Conservation (phyloP, 495 filamentous ascomycete genomes). For the Hyphodiscus hymeniophilus region DNA sequence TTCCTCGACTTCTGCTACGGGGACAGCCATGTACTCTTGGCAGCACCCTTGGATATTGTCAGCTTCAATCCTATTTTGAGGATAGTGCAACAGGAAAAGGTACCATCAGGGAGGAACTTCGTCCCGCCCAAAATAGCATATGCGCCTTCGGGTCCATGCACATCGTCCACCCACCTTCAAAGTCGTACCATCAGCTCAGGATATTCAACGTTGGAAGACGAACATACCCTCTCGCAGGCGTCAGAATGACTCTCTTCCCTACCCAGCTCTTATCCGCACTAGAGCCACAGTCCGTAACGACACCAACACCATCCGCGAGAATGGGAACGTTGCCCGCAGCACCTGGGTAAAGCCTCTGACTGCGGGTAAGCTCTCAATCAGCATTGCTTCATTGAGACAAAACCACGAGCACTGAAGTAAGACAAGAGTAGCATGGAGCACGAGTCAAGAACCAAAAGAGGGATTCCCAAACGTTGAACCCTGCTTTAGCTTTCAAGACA, state of each 20-base stretch:
- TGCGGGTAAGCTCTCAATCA: no score
- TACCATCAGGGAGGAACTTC: constrained; percentile 49
- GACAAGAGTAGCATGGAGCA: no score
- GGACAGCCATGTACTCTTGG: constrained; percentile 57
- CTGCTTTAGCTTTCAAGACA: no score
- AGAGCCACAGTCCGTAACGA: constrained; percentile 51
- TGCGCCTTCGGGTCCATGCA: constrained; percentile 59
- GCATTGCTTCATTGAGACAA: no score
- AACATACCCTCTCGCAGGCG: constrained; percentile 48
- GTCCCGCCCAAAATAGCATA: constrained; percentile 60
- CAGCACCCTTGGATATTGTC: neutral
- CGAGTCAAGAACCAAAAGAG: no score
- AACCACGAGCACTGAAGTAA: no score
- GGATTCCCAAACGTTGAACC: no score
- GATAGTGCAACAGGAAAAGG: no score
- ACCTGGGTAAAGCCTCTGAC: constrained; percentile 79
- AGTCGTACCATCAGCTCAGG: neutral
- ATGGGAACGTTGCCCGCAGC: constrained; percentile 65
- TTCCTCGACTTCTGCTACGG: constrained; percentile 59
- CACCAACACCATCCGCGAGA: constrained; percentile 68
- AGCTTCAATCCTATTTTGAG: neutral
- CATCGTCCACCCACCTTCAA: constrained; percentile 29
- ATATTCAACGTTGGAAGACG: constrained; percentile 44
- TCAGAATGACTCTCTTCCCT: constrained; percentile 59
- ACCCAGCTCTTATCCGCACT: constrained; percentile 30